A percentile compares a stretch with the other conserved stretches of the same genome.
These are phyloP conservation scores for Coemansia sp. DNA, from an alignment of 192 early-diverging fungal species.

Conservation along the genomic window DNA sequence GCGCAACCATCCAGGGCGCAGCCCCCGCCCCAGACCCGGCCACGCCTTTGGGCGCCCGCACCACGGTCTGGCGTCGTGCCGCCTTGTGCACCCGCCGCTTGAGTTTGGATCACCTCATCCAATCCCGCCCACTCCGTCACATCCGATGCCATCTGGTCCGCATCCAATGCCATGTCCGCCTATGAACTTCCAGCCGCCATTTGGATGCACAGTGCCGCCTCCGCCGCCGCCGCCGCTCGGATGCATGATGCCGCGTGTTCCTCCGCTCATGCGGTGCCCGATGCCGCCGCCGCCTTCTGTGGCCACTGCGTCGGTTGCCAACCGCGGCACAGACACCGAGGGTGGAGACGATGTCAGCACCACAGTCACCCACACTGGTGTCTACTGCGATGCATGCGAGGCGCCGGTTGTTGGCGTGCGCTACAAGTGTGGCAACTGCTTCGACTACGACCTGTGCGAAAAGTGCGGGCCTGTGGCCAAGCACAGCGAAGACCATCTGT, in stretches of 20 bases:
- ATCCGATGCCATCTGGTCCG: neutral
- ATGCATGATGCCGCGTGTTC: neutral
- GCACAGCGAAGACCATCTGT: conserved; percentile 80
- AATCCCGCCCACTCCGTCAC: neutral
- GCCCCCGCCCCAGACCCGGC: neutral
- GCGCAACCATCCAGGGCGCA: neutral
- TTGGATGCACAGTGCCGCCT: neutral
- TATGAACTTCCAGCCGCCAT: neutral
- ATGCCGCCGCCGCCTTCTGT: neutral
- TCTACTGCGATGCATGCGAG: conserved; percentile 47
- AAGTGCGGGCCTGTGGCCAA: conserved; percentile 71
- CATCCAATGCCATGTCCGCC: neutral
- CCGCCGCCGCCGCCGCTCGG: neutral
- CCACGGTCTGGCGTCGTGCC: conserved; percentile 2
- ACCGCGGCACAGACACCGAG: conserved; percentile 15
- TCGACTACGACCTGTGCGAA: conserved; percentile 93
- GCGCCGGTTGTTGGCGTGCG: conserved; percentile 81
- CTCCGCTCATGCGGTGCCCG: neutral
- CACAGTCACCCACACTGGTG: conserved; percentile 17
- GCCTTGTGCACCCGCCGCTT: conserved; percentile 12
- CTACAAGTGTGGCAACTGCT: conserved; percentile 94
- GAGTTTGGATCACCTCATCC: neutral
- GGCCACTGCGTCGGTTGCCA: conserved; percentile 3
- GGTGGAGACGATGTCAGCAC: neutral
- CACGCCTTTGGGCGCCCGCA: neutral